These are phyloP conservation scores for Penicillium fimorum DNA, from an alignment of 495 filamentous ascomycete genomes.

Conservation along the genomic window DNA sequence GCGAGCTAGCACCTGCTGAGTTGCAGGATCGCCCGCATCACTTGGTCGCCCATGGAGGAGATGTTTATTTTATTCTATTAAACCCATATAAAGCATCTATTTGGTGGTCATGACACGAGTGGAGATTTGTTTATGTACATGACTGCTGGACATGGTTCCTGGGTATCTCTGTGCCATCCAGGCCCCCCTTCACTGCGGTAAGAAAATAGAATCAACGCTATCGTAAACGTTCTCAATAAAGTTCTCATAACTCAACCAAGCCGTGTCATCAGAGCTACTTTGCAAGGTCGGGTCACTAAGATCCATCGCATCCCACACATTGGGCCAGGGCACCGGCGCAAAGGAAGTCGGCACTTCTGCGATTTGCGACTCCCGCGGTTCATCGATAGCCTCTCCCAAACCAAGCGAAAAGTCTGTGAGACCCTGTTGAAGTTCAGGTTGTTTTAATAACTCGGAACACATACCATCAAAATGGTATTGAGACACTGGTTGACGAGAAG, in stretches of 20 bases:
- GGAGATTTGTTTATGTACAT: neutral
- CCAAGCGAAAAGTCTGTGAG: neutral
- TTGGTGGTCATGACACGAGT: neutral
- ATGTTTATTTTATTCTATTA: neutral
- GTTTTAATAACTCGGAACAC: neutral
- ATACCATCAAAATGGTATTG: neutral
- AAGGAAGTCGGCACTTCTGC: neutral
- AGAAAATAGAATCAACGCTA: conserved; percentile 24
- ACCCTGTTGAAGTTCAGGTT: neutral
- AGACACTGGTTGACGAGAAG: conserved; percentile 4
- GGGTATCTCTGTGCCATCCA: neutral
- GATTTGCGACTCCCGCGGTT: neutral
- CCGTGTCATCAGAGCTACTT: conserved; percentile 17
- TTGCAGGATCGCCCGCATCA: no score
- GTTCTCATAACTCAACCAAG: conserved; percentile 36
- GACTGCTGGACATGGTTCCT: neutral
- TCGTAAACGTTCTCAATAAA: conserved; percentile 37
- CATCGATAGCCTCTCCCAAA: neutral
- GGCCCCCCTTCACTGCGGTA: conserved; percentile 10
- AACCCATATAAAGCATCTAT: neutral
- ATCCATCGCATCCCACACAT: conserved; percentile 38
- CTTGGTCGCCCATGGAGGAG: no score
- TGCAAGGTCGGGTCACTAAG: conserved; percentile 9
- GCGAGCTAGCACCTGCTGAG: neutral
- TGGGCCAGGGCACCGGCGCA: conserved; percentile 25